phyloP scores from a whole-genome alignment of 1,284 basidiomycete genomes.

The Hemileia vastatrix region DNA sequence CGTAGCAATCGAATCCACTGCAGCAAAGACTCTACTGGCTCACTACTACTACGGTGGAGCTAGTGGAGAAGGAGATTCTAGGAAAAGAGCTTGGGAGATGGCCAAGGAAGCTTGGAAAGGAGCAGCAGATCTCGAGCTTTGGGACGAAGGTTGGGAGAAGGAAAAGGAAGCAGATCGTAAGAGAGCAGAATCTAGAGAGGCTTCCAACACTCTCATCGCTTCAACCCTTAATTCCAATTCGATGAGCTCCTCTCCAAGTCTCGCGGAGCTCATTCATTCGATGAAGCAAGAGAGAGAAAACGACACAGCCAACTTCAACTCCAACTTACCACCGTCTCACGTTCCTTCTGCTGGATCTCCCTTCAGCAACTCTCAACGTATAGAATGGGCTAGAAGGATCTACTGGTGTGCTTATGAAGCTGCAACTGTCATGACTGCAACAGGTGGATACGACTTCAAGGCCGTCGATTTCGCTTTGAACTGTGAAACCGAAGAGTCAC shows the following conservation, averaged over 20 bases:
- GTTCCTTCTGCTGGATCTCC: neutral
- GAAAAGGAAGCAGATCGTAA: neutral
- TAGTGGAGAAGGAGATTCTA: neutral
- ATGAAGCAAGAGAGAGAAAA: neutral
- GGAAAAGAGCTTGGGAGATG: neutral
- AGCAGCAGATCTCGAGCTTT: neutral
- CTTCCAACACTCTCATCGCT: neutral
- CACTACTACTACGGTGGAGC: constrained; percentile 33
- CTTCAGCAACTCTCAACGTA: constrained; percentile 33
- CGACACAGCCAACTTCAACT: neutral
- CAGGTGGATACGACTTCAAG: constrained; percentile 29
- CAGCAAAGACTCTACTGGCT: constrained; percentile 32
- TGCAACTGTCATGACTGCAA: constrained; percentile 33
- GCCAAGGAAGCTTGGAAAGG: neutral
- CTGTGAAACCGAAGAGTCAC: neutral
- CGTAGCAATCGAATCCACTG: constrained; percentile 33
- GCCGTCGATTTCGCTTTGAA: neutral
- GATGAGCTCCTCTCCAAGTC: neutral
- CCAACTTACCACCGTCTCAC: neutral
- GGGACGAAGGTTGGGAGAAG: neutral
- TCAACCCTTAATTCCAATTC: neutral
- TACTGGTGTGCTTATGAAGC: constrained; percentile 35
- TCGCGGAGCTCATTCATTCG: neutral
- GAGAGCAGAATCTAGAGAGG: neutral
- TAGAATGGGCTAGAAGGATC: constrained; percentile 35